Conservation (phyloP, 805 yeast genomes). For the Candida glaebosa region DNA sequence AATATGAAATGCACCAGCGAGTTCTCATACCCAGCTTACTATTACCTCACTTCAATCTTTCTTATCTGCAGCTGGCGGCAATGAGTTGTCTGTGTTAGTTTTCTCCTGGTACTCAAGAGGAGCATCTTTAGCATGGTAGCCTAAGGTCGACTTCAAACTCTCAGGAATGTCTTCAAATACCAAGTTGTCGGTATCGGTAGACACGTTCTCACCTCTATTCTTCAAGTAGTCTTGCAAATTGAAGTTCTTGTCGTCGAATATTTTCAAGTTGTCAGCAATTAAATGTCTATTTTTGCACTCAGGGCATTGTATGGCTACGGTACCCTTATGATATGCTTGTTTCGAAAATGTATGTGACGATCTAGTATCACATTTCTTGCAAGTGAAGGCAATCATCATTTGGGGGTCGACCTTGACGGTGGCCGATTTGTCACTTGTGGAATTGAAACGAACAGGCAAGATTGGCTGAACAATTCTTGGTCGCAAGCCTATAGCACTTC, state of each 20-base stretch:
- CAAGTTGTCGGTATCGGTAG: constrained; percentile 56
- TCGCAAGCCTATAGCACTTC: not conserved
- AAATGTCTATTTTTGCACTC: constrained; percentile 84
- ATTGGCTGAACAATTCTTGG: not conserved
- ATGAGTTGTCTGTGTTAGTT: constrained; percentile 1
- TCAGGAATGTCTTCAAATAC: constrained; percentile 69
- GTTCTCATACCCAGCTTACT: no score
- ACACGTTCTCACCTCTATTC: constrained; percentile 72
- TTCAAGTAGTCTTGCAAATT: constrained; percentile 77
- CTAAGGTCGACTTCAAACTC: constrained; percentile 45
- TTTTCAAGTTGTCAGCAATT: constrained; percentile 72
- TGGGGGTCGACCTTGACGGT: constrained; percentile 64
- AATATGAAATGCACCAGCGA: no score
- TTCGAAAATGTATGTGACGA: constrained; percentile 90
- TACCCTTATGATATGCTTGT: constrained; percentile 84
- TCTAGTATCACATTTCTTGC: constrained; percentile 79
- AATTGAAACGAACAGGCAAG: constrained; percentile 1
- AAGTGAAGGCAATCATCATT: constrained; percentile 86
- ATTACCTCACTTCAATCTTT: no score
- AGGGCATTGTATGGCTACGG: constrained; percentile 89
- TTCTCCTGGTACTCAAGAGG: constrained; percentile 39
- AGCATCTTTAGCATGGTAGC: constrained; percentile 68
- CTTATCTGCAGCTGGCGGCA: constrained; percentile 6
- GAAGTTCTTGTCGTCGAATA: constrained; percentile 73
- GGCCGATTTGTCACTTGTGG: constrained; percentile 9